Evolutionary conservation across 176 grass and related monocot genomes (phyloP).

Genomic region (Bonia amplexicaulis): DNA sequence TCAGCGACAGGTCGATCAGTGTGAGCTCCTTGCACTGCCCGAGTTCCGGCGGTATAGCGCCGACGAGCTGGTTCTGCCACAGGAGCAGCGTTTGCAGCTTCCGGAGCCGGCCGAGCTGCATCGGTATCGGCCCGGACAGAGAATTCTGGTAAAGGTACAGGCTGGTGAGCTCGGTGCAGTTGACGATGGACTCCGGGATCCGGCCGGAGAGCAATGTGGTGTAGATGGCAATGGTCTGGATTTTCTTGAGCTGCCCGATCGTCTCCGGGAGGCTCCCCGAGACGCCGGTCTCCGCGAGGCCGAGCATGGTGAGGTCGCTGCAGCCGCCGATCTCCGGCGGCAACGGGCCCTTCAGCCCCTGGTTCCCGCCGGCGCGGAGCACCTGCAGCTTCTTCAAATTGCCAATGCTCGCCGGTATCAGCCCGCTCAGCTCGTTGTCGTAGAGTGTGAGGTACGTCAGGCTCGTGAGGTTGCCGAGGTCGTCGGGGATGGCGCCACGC

Average conservation of each 20-base stretch:
- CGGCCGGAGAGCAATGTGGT: constrained; percentile 68
- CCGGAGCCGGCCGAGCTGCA: constrained; percentile 46
- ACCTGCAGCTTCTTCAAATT: constrained; percentile 67
- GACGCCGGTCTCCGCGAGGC: constrained; percentile 79
- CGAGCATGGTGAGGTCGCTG: constrained; percentile 56
- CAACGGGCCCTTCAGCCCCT: constrained; percentile 60
- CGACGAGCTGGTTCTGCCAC: constrained; percentile 91
- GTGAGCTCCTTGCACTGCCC: constrained; percentile 64
- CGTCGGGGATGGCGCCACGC: constrained; percentile 64
- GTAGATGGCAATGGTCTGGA: constrained; percentile 94
- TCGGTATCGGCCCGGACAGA: constrained; percentile 65
- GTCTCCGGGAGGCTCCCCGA: constrained; percentile 77
- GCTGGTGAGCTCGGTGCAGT: constrained; percentile 79
- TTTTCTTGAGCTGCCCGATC: constrained; percentile 76
- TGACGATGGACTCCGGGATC: constrained; percentile 81
- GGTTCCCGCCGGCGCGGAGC: constrained; percentile 83
- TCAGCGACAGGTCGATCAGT: constrained; percentile 75
- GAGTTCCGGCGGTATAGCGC: constrained; percentile 63
- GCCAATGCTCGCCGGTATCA: constrained; percentile 66
- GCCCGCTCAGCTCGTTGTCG: constrained; percentile 70
- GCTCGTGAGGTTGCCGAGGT: constrained; percentile 59
- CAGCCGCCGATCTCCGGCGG: constrained; percentile 85
- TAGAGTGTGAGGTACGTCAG: constrained; percentile 61
- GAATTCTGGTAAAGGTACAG: constrained; percentile 96
- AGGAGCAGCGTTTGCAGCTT: constrained; percentile 81